phyloP scores from a whole-genome alignment of 257 asterid genomes.

The Henckelia pumila region DNA sequence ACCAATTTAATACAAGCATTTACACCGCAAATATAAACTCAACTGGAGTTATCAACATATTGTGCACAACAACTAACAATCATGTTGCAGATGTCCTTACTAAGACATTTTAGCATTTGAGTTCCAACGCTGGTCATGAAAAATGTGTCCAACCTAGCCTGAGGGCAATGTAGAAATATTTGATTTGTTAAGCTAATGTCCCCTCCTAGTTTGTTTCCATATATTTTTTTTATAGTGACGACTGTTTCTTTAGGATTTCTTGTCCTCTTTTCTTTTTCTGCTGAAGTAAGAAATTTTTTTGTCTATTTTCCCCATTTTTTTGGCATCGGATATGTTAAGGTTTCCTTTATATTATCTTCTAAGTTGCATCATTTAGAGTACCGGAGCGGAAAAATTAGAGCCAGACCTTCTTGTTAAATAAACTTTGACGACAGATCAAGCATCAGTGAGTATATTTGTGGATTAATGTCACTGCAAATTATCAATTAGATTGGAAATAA shows the following conservation, averaged over 20 bases:
- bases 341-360: too few species aligned
- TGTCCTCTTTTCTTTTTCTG: background rate
- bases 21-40: background rate
- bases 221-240: background rate
- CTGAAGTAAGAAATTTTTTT: too few species aligned
- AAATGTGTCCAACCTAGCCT: background rate
- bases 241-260: background rate
- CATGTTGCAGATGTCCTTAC: background rate
- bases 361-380: background rate
- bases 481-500: background rate
- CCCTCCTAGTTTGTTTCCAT: background rate
- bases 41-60: too few species aligned
- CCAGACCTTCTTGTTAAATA: background rate
- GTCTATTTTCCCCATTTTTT: background rate
- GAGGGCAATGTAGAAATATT: too few species aligned
- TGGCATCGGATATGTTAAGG: background rate
- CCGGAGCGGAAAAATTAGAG: background rate
- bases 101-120: background rate
- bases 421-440: background rate
- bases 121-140: background rate
- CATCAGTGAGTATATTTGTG: background rate
- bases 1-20: background rate
- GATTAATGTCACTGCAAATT: background rate
- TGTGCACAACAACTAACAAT: background rate
- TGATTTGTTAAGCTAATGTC: background rate